phyloP scores from a whole-genome alignment of 2,329 filamentous ascomycete genomes.

The Alternaria panax region DNA sequence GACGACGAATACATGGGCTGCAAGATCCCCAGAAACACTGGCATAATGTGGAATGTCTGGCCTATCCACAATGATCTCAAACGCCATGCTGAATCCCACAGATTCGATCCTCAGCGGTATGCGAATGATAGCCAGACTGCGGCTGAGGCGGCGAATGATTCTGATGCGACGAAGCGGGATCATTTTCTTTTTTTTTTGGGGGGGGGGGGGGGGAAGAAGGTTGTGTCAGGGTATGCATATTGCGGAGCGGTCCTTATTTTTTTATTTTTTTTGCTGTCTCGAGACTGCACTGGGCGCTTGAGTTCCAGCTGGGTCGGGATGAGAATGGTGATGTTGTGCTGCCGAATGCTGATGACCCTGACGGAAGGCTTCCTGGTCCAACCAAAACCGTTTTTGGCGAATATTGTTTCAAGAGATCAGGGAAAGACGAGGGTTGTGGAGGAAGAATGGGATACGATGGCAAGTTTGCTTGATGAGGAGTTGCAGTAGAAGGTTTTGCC shows the following conservation, averaged over 20 bases:
- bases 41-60: slow-evolving; percentile 49
- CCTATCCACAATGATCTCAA: slow-evolving; percentile 48
- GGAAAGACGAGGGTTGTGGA: slow-evolving; percentile 13
- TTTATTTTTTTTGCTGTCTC: slow-evolving; percentile 44
- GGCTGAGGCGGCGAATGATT: slow-evolving; percentile 44
- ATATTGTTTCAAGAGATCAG: slow-evolving; percentile 23
- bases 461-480: slow-evolving; percentile 20
- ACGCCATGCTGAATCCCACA: slow-evolving; percentile 52
- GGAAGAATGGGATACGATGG: slow-evolving; percentile 29
- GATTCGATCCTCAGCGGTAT: slow-evolving; percentile 55
- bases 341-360: slow-evolving; percentile 22
- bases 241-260: slow-evolving; percentile 41
- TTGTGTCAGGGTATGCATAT: slow-evolving; percentile 51
- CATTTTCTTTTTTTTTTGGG: slow-evolving; percentile 51
- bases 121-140: slow-evolving; percentile 33
- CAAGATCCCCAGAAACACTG: slow-evolving; percentile 48
- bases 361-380: slow-evolving; percentile 27
- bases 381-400: slow-evolving; percentile 27
- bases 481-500: slow-evolving; percentile 32
- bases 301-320: slow-evolving; percentile 18
- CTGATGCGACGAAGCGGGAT: slow-evolving; percentile 39
- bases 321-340: slow-evolving; percentile 12
- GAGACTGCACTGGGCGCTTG: slow-evolving; percentile 46
- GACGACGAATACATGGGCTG: slow-evolving; percentile 46
- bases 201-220: slow-evolving; percentile 49